Conservation (phyloP, 2,329 filamentous ascomycete genomes). For the Colletotrichum chrysophilum region DNA sequence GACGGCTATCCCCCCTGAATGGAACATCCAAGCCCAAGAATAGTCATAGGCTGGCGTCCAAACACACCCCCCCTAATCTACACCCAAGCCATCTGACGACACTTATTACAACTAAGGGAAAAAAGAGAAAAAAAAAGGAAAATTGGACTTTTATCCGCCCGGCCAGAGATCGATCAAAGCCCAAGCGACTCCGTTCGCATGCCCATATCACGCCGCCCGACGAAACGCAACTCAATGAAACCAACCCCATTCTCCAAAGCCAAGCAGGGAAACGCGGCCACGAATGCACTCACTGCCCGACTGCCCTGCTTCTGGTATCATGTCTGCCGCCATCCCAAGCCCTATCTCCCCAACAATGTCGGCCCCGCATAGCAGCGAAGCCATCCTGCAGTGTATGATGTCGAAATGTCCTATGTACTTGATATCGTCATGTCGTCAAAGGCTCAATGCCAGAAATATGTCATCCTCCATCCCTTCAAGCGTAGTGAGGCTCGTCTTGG, state of each 20-base stretch:
- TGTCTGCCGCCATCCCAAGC: neutral
- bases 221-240: neutral
- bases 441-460: neutral
- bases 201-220: slow-evolving; percentile 11
- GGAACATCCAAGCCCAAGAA: slow-evolving; percentile 6
- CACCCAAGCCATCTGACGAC: neutral
- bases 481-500: slow-evolving; percentile 17
- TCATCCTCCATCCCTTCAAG: neutral
- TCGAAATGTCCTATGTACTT: slow-evolving; percentile 23
- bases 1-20: neutral
- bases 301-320: neutral
- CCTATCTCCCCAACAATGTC: neutral
- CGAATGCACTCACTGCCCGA: slow-evolving; percentile 15
- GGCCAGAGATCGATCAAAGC: neutral
- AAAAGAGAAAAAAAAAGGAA: neutral
- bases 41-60: slow-evolving; percentile 1
- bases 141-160: slow-evolving; percentile 4
- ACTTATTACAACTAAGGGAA: neutral
- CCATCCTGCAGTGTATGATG: slow-evolving; percentile 12
- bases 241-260: slow-evolving; percentile 14
- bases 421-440: slow-evolving; percentile 22
- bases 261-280: slow-evolving; percentile 11
- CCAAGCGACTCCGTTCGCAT: slow-evolving; percentile 13
- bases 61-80: neutral
- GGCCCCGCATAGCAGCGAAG: neutral